Evolutionary conservation across 2,329 filamentous ascomycete genomes (phyloP).

Genomic region (Escovopsis weberi): DNA sequence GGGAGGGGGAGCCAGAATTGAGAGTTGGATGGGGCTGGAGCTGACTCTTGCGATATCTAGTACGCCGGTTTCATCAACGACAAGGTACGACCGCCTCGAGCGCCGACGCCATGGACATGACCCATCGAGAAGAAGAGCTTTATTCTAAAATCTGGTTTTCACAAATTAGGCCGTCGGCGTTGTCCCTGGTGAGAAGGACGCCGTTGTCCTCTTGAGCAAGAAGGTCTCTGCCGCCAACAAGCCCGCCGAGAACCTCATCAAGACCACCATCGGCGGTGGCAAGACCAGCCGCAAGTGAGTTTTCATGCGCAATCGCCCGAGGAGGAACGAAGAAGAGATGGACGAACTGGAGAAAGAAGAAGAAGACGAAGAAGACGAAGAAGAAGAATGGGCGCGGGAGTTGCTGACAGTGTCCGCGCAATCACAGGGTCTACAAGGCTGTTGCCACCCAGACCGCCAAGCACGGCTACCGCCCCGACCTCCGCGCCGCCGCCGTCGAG

Average conservation of each 20-base stretch:
- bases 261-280: slow-evolving; percentile 54
- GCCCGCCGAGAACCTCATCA: slow-evolving; percentile 52
- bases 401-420: slow-evolving; percentile 10
- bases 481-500: slow-evolving; percentile 65
- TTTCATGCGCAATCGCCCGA: neutral
- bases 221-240: slow-evolving; percentile 57
- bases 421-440: slow-evolving; percentile 65
- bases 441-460: slow-evolving; percentile 74
- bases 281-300: slow-evolving; percentile 58
- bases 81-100: slow-evolving; percentile 47
- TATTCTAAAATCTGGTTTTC: slow-evolving; percentile 9
- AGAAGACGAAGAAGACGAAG: too few species aligned
- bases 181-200: slow-evolving; percentile 59
- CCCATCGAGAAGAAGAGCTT: too few species aligned
- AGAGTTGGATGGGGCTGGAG: neutral
- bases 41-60: slow-evolving; percentile 34
- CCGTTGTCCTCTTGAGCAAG: slow-evolving; percentile 73
- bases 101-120: neutral
- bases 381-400: neutral
- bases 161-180: slow-evolving; percentile 63
- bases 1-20: too few species aligned
- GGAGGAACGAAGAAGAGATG: too few species aligned
- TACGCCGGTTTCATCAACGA: slow-evolving; percentile 86
- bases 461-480: slow-evolving; percentile 70
- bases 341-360: too few species aligned